A percentile compares a stretch with the other conserved stretches of the same genome.
Evolutionary conservation across 2,329 filamentous ascomycete species (phyloP).

Genomic region (Calonectria ilicicola): DNA sequence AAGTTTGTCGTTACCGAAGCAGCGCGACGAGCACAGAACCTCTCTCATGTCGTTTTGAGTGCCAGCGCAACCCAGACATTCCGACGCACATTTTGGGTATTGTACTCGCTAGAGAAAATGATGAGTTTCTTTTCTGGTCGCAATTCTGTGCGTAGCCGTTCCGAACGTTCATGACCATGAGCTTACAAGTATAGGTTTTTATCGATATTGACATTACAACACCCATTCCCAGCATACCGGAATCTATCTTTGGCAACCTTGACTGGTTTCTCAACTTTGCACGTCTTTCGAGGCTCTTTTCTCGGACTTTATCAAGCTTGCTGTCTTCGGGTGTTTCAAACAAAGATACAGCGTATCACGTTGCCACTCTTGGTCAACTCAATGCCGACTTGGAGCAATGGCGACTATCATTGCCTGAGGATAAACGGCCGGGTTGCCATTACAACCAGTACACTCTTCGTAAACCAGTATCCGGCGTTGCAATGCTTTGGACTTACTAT

Average conservation of each 20-base stretch:
- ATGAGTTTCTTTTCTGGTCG: conserved; percentile 39
- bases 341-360: conserved; percentile 18
- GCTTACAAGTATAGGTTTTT: conserved; percentile 17
- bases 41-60: conserved; percentile 22
- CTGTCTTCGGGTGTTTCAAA: conserved; percentile 32
- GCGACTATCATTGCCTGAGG: conserved; percentile 24
- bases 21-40: conserved; percentile 31
- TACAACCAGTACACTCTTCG: conserved; percentile 9
- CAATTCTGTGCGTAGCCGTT: conserved; percentile 22
- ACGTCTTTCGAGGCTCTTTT: conserved; percentile 28
- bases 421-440: background rate
- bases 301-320: conserved; percentile 25
- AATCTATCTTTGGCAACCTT: conserved; percentile 32
- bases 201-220: conserved; percentile 30
- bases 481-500: conserved; percentile 32
- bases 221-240: conserved; percentile 30
- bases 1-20: conserved; percentile 33
- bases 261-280: conserved; percentile 29
- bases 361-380: conserved; percentile 19
- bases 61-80: conserved; percentile 19
- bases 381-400: conserved; percentile 33
- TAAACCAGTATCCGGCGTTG: conserved; percentile 15
- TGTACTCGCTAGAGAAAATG: conserved; percentile 37
- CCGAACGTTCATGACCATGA: no score
- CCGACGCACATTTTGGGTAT: conserved; percentile 31